These are phyloP conservation scores for Trypanosoma mega DNA, from an alignment of 208 protist species.

Conservation along the genomic window DNA sequence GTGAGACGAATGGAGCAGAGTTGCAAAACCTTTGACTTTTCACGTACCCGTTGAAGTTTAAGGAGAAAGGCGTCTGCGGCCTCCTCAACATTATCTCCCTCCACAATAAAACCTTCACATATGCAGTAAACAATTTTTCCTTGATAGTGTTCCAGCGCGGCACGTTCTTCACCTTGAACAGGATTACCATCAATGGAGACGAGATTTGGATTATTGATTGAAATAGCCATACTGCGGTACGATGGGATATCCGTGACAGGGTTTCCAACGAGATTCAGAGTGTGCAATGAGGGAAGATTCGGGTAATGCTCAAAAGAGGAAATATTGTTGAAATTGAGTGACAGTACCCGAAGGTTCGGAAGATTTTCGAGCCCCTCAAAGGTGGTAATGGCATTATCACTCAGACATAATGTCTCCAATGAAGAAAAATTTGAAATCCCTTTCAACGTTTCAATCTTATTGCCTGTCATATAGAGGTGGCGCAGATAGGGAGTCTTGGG, in stretches of 20 bases:
- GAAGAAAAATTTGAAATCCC: constrained; percentile 76
- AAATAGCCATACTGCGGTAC: constrained; percentile 92
- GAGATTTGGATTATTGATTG: constrained; percentile 73
- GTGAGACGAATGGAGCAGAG: constrained; percentile 82
- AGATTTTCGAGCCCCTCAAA: constrained; percentile 89
- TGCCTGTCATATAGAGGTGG: constrained; percentile 92
- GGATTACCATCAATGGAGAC: constrained; percentile 88
- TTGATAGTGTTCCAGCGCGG: constrained; percentile 81
- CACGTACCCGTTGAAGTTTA: constrained; percentile 69
- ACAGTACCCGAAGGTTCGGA: constrained; percentile 88
- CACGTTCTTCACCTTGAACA: constrained; percentile 84
- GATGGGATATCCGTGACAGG: constrained; percentile 80
- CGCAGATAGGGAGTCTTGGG: constrained; percentile 71
- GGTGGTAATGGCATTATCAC: constrained; percentile 89
- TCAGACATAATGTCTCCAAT: constrained; percentile 90
- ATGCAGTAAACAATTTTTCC: constrained; percentile 91
- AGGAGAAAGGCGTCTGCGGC: constrained; percentile 84
- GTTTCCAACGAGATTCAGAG: constrained; percentile 91
- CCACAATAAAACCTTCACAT: constrained; percentile 87
- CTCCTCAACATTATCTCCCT: constrained; percentile 82
- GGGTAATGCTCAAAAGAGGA: constrained; percentile 85
- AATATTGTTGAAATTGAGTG: constrained; percentile 93
- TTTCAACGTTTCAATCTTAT: constrained; percentile 87
- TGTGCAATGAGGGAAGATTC: constrained; percentile 83
- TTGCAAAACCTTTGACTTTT: constrained; percentile 73